Percentiles rank a stretch among this genome's conserved stretches.
Conservation (phyloP, 2,329 filamentous ascomycete genomes). For the Diaporthe ilicicola region DNA sequence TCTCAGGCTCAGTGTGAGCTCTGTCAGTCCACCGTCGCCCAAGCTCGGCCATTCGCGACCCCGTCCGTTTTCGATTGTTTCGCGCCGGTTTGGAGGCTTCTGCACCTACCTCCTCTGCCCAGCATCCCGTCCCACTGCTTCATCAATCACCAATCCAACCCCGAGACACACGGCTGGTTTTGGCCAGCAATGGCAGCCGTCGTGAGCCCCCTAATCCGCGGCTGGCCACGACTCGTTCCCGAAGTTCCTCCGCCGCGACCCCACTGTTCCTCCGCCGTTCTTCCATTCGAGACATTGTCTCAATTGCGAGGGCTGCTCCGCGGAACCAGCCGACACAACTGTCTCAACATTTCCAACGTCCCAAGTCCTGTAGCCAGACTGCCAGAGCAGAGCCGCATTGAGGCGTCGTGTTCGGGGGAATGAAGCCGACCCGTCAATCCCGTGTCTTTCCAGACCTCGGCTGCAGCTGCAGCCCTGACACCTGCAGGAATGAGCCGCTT, state of each 20-base stretch:
- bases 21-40: not conserved
- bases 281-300: conserved; percentile 2
- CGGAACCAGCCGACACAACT: not conserved
- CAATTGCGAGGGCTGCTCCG: not conserved
- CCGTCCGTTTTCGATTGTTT: conserved; percentile 14
- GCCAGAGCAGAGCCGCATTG: not conserved
- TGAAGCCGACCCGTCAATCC: conserved; percentile 16
- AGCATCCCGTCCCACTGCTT: not conserved
- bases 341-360: not conserved
- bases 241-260: not conserved
- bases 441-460: conserved; percentile 3
- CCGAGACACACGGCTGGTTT: not conserved
- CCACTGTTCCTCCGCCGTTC: not conserved
- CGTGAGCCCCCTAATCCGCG: not conserved
- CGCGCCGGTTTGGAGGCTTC: not conserved
- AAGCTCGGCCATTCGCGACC: conserved; percentile 9
- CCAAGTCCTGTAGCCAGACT: not conserved
- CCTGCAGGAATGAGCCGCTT: conserved; percentile 22
- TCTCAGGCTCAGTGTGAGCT: not conserved
- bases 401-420: not conserved
- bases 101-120: not conserved
- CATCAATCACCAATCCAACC: not conserved
- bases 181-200: not conserved
- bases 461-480: conserved; percentile 18
- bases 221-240: not conserved